Percentiles rank a stretch among this genome's conserved stretches.
Conservation (phyloP, 2,329 filamentous ascomycete species). For the Dothideomycetes sp. region DNA sequence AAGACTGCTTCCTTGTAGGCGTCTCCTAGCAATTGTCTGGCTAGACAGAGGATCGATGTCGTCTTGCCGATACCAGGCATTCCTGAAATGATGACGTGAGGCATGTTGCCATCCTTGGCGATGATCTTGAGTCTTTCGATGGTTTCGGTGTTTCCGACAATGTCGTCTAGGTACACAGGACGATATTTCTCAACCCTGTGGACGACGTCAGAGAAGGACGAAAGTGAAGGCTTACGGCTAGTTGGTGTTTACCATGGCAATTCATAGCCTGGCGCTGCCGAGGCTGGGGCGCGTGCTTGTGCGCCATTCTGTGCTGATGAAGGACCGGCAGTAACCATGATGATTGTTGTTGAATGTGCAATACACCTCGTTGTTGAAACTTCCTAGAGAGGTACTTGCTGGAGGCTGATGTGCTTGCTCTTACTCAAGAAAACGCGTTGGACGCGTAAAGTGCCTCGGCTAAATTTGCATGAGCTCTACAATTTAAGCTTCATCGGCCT, state of each 20-base stretch:
- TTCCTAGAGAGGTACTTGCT: too few species aligned
- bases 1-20: slow-evolving; percentile 95
- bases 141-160: slow-evolving; percentile 96
- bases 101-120: slow-evolving; percentile 97
- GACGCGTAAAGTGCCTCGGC: too few species aligned
- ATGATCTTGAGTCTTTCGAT: slow-evolving; percentile 97
- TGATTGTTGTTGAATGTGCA: slow-evolving; percentile 10
- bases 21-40: slow-evolving; percentile 81
- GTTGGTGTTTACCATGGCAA: slow-evolving; percentile 59
- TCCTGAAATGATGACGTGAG: slow-evolving; percentile 97
- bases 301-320: slow-evolving; percentile 31
- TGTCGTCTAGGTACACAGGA: slow-evolving; percentile 87
- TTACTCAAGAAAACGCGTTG: too few species aligned
- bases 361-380: too few species aligned
- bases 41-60: slow-evolving; percentile 86
- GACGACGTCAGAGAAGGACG: slow-evolving; percentile 8
- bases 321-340: slow-evolving; percentile 41
- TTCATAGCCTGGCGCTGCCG: slow-evolving; percentile 52
- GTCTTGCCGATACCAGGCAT: slow-evolving; percentile 99
- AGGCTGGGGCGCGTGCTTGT: slow-evolving; percentile 31
- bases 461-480: too few species aligned
- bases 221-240: background rate
- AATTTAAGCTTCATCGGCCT: too few species aligned
- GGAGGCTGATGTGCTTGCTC: too few species aligned
- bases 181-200: slow-evolving; percentile 95